phyloP scores from a whole-genome alignment of 768 basidiomycete genomes.

The Pisolithus albus region DNA sequence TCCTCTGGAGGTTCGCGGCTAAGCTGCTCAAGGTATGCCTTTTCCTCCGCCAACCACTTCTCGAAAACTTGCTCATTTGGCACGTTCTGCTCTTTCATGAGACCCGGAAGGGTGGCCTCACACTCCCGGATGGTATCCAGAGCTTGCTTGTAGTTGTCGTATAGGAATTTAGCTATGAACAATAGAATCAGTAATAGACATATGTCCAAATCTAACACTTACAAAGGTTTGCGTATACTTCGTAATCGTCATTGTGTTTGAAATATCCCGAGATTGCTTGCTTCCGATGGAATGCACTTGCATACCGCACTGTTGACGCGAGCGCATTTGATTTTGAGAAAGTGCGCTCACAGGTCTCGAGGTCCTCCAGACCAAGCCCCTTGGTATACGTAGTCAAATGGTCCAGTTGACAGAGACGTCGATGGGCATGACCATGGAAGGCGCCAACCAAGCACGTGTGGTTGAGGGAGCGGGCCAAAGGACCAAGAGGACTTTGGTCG shows the following conservation, averaged over 20 bases:
- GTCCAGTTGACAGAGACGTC: slow-evolving; percentile 14
- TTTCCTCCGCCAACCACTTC: slow-evolving; percentile 6
- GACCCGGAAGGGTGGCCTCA: background rate
- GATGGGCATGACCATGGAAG: slow-evolving; percentile 20
- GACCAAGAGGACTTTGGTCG: slow-evolving; percentile 6
- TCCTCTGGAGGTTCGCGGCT: slow-evolving; percentile 4
- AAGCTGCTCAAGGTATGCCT: background rate
- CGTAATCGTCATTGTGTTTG: background rate
- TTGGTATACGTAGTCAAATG: slow-evolving; percentile 11
- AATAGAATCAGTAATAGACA: no score
- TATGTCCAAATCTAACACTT: background rate
- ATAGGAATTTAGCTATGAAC: slow-evolving; percentile 4
- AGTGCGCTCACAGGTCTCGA: slow-evolving; percentile 15
- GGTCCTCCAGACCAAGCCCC: slow-evolving; percentile 14
- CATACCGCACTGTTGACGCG: slow-evolving; percentile 7
- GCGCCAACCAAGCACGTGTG: slow-evolving; percentile 9
- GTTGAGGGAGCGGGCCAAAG: background rate
- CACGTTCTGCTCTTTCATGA: slow-evolving; percentile 6
- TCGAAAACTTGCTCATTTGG: background rate
- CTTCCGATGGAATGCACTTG: slow-evolving; percentile 14
- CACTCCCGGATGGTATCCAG: slow-evolving; percentile 11
- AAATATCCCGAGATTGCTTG: slow-evolving; percentile 8
- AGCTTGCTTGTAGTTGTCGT: slow-evolving; percentile 23
- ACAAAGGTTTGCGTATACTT: slow-evolving; percentile 1
- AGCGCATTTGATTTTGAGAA: slow-evolving; percentile 15